These are phyloP conservation scores for Aeminium ludgeri DNA, from an alignment of 495 filamentous ascomycete genomes.

Conservation along the genomic window DNA sequence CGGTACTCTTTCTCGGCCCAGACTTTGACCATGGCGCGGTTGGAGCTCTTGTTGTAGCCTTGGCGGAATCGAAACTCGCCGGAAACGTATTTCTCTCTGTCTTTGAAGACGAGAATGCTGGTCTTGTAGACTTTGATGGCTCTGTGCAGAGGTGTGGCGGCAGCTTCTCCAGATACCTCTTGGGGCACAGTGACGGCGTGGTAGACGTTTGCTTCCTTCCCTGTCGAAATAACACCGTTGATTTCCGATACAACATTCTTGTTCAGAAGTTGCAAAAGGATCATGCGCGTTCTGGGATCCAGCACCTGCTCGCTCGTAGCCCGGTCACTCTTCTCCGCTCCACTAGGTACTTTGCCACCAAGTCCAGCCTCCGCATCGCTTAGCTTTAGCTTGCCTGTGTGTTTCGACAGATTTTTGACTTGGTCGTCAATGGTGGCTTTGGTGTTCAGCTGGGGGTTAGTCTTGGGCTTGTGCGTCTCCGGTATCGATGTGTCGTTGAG, in stretches of 20 bases:
- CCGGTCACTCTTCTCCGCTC: slow-evolving; percentile 71
- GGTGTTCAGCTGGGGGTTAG: slow-evolving; percentile 76
- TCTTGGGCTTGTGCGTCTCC: slow-evolving; percentile 44
- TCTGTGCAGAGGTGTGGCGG: slow-evolving; percentile 37
- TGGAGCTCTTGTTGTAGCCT: slow-evolving; percentile 82
- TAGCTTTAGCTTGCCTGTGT: slow-evolving; percentile 78
- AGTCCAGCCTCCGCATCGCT: slow-evolving; percentile 45
- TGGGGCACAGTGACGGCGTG: slow-evolving; percentile 43
- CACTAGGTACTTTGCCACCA: slow-evolving; percentile 34
- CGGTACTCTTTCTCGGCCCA: slow-evolving; percentile 99
- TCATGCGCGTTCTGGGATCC: slow-evolving; percentile 86
- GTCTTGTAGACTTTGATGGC: slow-evolving; percentile 99
- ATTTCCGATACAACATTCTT: slow-evolving; percentile 62
- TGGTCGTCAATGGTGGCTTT: slow-evolving; percentile 70
- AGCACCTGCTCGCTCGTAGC: slow-evolving; percentile 88
- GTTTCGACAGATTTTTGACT: slow-evolving; percentile 60
- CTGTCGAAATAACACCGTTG: slow-evolving; percentile 82
- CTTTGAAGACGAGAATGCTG: slow-evolving; percentile 89
- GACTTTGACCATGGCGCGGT: slow-evolving; percentile 85
- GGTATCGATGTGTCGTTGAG: slow-evolving; percentile 40
- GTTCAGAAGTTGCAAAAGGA: slow-evolving; percentile 88
- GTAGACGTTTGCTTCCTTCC: slow-evolving; percentile 97
- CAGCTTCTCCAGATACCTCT: slow-evolving; percentile 21
- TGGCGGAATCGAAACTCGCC: slow-evolving; percentile 73
- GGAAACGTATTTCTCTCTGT: slow-evolving; percentile 82